phyloP scores from a whole-genome alignment of 1,139 yeast species.

The Nadsonia starkeyi-henricii region DNA sequence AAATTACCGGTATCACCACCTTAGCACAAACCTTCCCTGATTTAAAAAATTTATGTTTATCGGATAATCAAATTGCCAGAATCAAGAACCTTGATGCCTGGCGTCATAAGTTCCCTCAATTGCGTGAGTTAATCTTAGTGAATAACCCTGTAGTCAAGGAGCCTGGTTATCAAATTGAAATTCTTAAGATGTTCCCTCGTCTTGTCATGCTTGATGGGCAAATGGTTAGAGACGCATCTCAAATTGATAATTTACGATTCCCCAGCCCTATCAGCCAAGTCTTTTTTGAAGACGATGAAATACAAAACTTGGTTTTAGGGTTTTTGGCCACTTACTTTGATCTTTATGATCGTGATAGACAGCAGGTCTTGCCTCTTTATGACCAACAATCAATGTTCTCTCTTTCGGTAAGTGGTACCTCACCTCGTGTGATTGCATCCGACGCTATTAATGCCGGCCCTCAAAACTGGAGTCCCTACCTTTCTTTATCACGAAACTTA shows the following conservation, averaged over 20 bases:
- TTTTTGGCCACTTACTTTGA: constrained; percentile 64
- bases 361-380: constrained; percentile 56
- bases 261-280: constrained; percentile 40
- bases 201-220: constrained; percentile 69
- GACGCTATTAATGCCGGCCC: constrained; percentile 11
- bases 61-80: constrained; percentile 53
- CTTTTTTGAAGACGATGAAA: constrained; percentile 71
- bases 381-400: constrained; percentile 81
- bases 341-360: constrained; percentile 70
- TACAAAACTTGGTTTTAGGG: constrained; percentile 55
- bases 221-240: constrained; percentile 57
- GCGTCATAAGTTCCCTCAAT: constrained; percentile 57
- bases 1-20: constrained; percentile 48
- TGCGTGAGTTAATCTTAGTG: constrained; percentile 61
- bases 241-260: constrained; percentile 31
- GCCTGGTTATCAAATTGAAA: constrained; percentile 42
- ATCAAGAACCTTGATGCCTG: constrained; percentile 55
- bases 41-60: constrained; percentile 63
- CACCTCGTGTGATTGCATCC: constrained; percentile 25
- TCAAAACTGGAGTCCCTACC: constrained; percentile 20
- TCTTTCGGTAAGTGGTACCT: constrained; percentile 37
- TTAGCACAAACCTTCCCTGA: constrained; percentile 64
- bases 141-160: constrained; percentile 63
- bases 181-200: constrained; percentile 63
- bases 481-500: constrained; percentile 61